Evolutionary conservation across 2,329 filamentous ascomycete genomes (phyloP).

Genomic region (Ascochyta lentis): DNA sequence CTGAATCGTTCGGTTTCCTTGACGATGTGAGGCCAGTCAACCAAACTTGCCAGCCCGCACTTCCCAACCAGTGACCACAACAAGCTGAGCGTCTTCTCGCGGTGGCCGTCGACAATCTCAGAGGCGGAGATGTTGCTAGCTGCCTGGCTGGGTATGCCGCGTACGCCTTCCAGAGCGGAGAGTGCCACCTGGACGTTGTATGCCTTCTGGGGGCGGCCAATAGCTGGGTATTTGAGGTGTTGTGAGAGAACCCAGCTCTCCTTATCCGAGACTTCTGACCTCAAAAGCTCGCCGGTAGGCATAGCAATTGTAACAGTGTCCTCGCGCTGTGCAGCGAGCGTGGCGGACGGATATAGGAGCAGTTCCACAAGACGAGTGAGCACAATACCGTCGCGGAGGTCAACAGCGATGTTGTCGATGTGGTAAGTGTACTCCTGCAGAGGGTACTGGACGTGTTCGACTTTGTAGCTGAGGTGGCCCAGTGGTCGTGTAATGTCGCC

Average conservation of each 20-base stretch:
- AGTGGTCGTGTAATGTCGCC: conserved; percentile 64
- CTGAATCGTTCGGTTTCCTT: conserved; percentile 59
- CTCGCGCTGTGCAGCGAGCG: conserved; percentile 38
- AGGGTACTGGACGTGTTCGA: conserved; percentile 61
- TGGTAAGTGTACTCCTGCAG: conserved; percentile 65
- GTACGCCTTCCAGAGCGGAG: conserved; percentile 56
- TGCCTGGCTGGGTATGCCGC: conserved; percentile 50
- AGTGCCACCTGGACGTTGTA: conserved; percentile 67
- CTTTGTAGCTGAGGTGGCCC: conserved; percentile 63
- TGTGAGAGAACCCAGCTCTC: conserved; percentile 60
- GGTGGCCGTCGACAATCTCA: conserved; percentile 69
- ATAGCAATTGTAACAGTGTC: conserved; percentile 55
- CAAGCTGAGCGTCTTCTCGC: conserved; percentile 67
- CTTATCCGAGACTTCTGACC: conserved; percentile 44
- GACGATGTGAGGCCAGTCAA: conserved; percentile 62
- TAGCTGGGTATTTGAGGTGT: conserved; percentile 64
- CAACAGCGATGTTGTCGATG: conserved; percentile 66
- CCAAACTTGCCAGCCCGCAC: conserved; percentile 60
- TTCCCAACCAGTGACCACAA: conserved; percentile 66
- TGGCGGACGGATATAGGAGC: conserved; percentile 56
- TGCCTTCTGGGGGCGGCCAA: conserved; percentile 62
- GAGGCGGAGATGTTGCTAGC: conserved; percentile 57
- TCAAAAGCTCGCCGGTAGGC: conserved; percentile 54
- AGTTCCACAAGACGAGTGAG: conserved; percentile 67
- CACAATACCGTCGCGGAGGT: conserved; percentile 67